Conservation (phyloP, 495 filamentous ascomycete species). For the Aspergillus homomorphus region DNA sequence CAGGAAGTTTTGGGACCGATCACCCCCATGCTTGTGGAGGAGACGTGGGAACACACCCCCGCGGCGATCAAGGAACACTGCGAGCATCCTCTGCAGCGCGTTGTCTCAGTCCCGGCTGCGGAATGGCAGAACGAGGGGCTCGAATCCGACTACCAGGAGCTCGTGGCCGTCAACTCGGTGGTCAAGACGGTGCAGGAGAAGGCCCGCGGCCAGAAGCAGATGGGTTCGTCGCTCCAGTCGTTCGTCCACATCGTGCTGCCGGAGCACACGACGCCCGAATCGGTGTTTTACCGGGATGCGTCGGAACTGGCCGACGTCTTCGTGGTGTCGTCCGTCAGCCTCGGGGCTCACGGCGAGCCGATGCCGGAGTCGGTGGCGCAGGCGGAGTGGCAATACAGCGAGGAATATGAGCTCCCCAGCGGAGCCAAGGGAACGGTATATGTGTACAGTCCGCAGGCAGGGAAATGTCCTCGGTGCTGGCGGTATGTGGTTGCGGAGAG, state of each 20-base stretch:
- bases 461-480: conserved; percentile 89
- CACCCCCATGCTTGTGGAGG: conserved; percentile 80
- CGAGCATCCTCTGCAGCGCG: conserved; percentile 43
- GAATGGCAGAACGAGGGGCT: conserved; percentile 40
- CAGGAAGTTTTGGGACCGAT: conserved; percentile 76
- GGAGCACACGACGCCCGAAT: conserved; percentile 6
- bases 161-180: conserved; percentile 54
- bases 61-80: conserved; percentile 53
- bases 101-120: conserved; percentile 25
- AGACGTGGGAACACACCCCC: conserved; percentile 78
- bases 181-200: conserved; percentile 70
- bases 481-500: conserved; percentile 55
- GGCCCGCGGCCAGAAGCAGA: conserved; percentile 58
- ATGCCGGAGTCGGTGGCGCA: conserved; percentile 26
- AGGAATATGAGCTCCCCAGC: conserved; percentile 49
- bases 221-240: conserved; percentile 74
- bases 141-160: conserved; percentile 53
- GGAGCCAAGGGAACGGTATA: conserved; percentile 49
- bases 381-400: conserved; percentile 53
- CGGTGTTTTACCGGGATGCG: conserved; percentile 51
- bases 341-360: conserved; percentile 36
- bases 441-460: conserved; percentile 62
- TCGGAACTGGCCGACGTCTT: conserved; percentile 70
- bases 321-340: conserved; percentile 67
- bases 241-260: conserved; percentile 53